Evolutionary conservation across 768 basidiomycete species (phyloP).

Genomic region (Candolleomyces eurysporus): DNA sequence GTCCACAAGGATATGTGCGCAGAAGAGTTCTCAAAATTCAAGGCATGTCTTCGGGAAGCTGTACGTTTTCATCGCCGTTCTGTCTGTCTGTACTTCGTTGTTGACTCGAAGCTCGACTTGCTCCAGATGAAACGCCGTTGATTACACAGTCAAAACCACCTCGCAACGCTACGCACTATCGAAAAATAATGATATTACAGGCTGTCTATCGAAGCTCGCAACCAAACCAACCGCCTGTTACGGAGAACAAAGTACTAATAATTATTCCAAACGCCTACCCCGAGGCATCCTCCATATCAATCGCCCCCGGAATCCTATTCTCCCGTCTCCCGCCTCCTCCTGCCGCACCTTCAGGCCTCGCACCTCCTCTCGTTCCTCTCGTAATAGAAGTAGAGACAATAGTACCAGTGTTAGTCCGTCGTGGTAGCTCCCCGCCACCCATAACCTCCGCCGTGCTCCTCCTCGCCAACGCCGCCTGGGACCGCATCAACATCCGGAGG

Average conservation of each 20-base stretch:
- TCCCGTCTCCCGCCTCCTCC: neutral
- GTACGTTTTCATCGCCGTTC: conserved; percentile 44
- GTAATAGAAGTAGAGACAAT: too few relatives aligned
- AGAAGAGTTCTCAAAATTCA: conserved; percentile 82
- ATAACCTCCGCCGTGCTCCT: conserved; percentile 9
- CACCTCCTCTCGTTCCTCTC: too few relatives aligned
- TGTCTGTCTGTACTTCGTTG: neutral
- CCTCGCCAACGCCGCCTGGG: conserved; percentile 23
- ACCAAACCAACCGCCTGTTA: conserved; percentile 6
- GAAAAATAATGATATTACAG: conserved; percentile 8
- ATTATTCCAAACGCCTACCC: neutral
- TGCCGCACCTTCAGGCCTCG: too few relatives aligned
- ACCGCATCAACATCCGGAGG: conserved; percentile 51
- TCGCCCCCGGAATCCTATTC: conserved; percentile 34
- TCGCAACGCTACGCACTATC: neutral
- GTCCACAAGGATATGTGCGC: conserved; percentile 82
- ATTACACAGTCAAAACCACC: too few relatives aligned
- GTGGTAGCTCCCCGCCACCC: neutral
- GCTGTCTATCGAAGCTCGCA: conserved; percentile 4
- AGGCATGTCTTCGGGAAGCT: conserved; percentile 72
- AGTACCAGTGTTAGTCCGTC: neutral
- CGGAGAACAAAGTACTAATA: neutral
- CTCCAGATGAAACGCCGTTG: conserved; percentile 24
- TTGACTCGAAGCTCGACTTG: too few relatives aligned
- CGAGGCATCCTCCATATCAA: conserved; percentile 23